Conservation (phyloP, 2,329 filamentous ascomycete species). For the Xylaria hypoxylon region DNA sequence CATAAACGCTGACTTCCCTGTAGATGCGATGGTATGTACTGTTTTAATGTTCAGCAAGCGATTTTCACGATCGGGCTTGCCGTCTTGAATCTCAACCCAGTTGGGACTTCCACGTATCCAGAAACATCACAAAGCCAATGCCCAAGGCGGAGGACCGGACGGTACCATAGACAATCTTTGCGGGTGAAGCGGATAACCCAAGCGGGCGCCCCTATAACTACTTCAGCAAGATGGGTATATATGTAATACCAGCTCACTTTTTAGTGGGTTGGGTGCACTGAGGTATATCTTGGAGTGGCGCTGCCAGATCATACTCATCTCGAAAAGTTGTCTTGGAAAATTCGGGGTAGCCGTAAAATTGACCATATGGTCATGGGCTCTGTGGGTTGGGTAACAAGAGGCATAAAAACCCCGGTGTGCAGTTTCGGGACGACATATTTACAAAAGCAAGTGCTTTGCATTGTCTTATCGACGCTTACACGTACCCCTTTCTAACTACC, state of each 20-base stretch:
- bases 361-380: neutral
- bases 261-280: neutral
- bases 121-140: neutral
- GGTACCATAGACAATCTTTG: slow-evolving; percentile 9
- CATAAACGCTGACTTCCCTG: slow-evolving; percentile 50
- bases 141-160: slow-evolving; percentile 2
- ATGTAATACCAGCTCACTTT: neutral
- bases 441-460: slow-evolving; percentile 35
- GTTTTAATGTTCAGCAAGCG: slow-evolving; percentile 18
- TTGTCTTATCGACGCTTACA: neutral
- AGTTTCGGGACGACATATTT: slow-evolving; percentile 1
- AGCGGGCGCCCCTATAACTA: slow-evolving; percentile 15
- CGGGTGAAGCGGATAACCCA: slow-evolving; percentile 22
- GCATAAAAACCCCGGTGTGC: neutral
- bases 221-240: neutral
- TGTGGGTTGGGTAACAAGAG: neutral
- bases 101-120: neutral
- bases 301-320: neutral
- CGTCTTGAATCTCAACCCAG: slow-evolving; percentile 7
- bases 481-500: neutral
- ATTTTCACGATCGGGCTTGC: neutral
- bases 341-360: neutral
- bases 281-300: neutral
- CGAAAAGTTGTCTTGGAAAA: slow-evolving; percentile 2
- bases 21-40: slow-evolving; percentile 73